Evolutionary conservation across 805 yeast genomes (phyloP).

Genomic region (Sugiyamaella boreocaroliniensis): DNA sequence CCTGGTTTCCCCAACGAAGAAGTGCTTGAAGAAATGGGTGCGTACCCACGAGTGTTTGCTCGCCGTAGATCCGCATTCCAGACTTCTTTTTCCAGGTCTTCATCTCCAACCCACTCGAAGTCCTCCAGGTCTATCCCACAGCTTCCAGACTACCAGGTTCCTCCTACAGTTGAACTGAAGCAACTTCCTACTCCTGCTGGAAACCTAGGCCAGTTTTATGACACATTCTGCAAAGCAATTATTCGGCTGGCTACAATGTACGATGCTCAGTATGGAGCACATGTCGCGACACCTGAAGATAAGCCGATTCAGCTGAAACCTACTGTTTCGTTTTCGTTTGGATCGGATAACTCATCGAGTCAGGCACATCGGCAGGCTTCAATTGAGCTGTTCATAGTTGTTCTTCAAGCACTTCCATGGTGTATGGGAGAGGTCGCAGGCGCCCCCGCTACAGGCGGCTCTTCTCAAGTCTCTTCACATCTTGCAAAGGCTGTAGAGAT

Average conservation of each 20-base stretch:
- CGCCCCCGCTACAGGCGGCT: conserved; percentile 31
- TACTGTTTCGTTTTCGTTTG: conserved; percentile 34
- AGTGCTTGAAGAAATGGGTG: conserved; percentile 23
- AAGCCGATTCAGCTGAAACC: conserved; percentile 33
- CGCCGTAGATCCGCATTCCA: neutral
- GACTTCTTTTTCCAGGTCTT: conserved; percentile 1
- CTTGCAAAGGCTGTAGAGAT: conserved; percentile 55
- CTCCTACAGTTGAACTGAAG: conserved; percentile 7
- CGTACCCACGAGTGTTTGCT: neutral
- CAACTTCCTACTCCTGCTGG: conserved; percentile 16
- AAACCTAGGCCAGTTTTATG: conserved; percentile 42
- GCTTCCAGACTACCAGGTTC: neutral
- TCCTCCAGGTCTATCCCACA: neutral
- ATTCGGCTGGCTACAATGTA: conserved; percentile 50
- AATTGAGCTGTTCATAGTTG: conserved; percentile 58
- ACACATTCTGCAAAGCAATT: conserved; percentile 58
- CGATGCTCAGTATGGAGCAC: conserved; percentile 54
- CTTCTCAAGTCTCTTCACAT: conserved; percentile 26
- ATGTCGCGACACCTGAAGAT: conserved; percentile 27
- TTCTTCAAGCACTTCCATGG: conserved; percentile 72
- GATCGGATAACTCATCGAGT: conserved; percentile 27
- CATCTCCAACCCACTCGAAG: neutral
- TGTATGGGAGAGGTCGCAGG: conserved; percentile 38
- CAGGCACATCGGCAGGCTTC: conserved; percentile 33
- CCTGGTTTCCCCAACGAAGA: conserved; percentile 72